These are phyloP conservation scores for Phialocephala sp. DNA, from an alignment of 2,329 filamentous ascomycete species.

Conservation along the genomic window DNA sequence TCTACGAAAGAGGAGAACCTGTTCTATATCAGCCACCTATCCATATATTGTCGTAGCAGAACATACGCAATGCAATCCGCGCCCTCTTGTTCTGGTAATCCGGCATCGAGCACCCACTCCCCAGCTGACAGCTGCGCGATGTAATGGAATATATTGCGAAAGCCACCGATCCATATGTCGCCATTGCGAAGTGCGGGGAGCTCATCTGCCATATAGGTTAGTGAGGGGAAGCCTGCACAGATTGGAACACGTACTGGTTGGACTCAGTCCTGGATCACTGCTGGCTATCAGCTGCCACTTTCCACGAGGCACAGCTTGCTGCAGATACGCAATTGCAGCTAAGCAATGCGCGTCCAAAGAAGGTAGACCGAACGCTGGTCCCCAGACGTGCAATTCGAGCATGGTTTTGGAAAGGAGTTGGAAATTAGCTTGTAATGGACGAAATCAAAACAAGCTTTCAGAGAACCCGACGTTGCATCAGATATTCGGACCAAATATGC, in stretches of 20 bases:
- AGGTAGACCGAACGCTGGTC: conserved; percentile 83
- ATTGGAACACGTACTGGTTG: conserved; percentile 64
- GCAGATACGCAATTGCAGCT: conserved; percentile 79
- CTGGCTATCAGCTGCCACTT: conserved; percentile 75
- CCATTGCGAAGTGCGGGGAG: conserved; percentile 63
- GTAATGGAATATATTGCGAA: conserved; percentile 58
- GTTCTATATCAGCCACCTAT: conserved; percentile 32
- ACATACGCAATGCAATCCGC: conserved; percentile 57
- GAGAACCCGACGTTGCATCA: not conserved
- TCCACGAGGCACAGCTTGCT: conserved; percentile 61
- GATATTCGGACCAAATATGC: not conserved
- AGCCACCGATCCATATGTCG: conserved; percentile 56
- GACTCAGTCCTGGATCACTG: conserved; percentile 73
- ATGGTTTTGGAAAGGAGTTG: conserved; percentile 43
- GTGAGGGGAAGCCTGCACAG: not conserved
- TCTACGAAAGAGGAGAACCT: conserved; percentile 72
- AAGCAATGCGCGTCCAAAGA: conserved; percentile 93
- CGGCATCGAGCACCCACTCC: conserved; percentile 54
- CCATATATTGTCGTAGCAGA: not conserved
- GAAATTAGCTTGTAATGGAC: not conserved
- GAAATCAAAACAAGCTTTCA: conserved; percentile 5
- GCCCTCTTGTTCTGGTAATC: conserved; percentile 48
- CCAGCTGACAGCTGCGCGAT: conserved; percentile 50
- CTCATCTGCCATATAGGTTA: conserved; percentile 50
- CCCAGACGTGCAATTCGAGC: conserved; percentile 86